phyloP scores from a whole-genome alignment of 345 rosid genomes.

The Laguncularia racemosa region DNA sequence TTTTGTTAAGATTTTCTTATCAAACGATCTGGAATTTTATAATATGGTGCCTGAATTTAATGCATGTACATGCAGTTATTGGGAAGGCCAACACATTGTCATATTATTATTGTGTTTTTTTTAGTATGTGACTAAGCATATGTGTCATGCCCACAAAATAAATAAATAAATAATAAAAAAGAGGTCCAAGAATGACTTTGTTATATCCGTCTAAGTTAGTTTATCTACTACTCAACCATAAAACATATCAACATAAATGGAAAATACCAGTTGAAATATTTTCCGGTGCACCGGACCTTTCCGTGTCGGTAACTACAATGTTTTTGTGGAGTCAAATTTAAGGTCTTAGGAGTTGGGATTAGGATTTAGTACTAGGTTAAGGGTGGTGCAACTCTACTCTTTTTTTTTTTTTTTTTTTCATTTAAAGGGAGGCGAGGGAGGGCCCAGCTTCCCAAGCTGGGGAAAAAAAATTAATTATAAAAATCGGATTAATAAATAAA shows the following conservation, averaged over 20 bases:
- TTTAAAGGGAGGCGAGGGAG: too few species aligned
- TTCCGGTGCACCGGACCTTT: constrained; percentile 16
- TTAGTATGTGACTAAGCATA: background rate
- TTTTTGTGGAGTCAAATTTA: background rate
- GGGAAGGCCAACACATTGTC: background rate
- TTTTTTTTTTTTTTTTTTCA: too few species aligned
- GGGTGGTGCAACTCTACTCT: too few species aligned
- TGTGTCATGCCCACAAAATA: constrained; percentile 1
- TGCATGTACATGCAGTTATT: background rate
- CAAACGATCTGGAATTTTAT: constrained; percentile 15
- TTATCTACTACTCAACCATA: constrained; percentile 52
- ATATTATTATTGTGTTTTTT: background rate
- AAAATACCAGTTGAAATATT: background rate
- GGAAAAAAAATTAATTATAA: too few species aligned
- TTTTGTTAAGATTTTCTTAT: constrained; percentile 20
- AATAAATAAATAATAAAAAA: constrained; percentile 2
- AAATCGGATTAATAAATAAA: too few species aligned
- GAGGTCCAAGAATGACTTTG: constrained; percentile 12
- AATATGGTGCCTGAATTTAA: background rate
- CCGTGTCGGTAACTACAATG: constrained; percentile 25
- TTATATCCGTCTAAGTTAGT: constrained; percentile 39
- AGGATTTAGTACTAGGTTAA: too few species aligned
- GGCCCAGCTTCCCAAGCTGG: too few species aligned
- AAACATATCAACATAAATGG: constrained; percentile 7
- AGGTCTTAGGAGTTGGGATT: background rate